Conservation (phyloP, 768 basidiomycete species). For the Rhodosporidiobolus odoratus region DNA sequence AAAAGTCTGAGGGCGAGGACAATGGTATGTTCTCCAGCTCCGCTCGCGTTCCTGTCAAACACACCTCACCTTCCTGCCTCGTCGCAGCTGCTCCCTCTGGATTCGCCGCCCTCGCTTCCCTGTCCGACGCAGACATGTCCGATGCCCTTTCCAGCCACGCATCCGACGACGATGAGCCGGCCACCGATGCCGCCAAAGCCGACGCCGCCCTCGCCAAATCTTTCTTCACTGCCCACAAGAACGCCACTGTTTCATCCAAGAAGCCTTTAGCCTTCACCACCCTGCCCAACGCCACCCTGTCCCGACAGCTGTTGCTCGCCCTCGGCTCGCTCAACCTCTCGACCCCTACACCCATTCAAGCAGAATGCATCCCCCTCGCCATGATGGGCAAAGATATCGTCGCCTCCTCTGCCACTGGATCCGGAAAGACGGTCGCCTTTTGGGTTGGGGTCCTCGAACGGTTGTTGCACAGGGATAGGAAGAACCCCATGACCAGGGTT, state of each 20-base stretch:
- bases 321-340: slow-evolving; percentile 71
- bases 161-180: slow-evolving; percentile 44
- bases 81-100: slow-evolving; percentile 36
- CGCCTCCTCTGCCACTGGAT: slow-evolving; percentile 91
- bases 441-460: slow-evolving; percentile 88
- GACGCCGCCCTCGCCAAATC: slow-evolving; percentile 33
- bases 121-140: slow-evolving; percentile 43
- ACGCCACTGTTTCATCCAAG: slow-evolving; percentile 42
- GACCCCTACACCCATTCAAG: slow-evolving; percentile 91
- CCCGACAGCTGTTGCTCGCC: slow-evolving; percentile 86
- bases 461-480: slow-evolving; percentile 81
- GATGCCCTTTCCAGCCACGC: slow-evolving; percentile 43
- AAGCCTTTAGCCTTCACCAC: slow-evolving; percentile 50
- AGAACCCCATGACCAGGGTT: slow-evolving; percentile 80
- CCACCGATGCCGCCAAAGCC: slow-evolving; percentile 36
- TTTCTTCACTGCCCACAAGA: slow-evolving; percentile 39
- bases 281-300: slow-evolving; percentile 66
- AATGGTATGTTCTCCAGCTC: slow-evolving; percentile 41
- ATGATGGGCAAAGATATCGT: slow-evolving; percentile 93
- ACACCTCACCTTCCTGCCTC: neutral
- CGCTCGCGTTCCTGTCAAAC: slow-evolving; percentile 24
- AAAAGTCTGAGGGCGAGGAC: slow-evolving; percentile 37
- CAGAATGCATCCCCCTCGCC: slow-evolving; percentile 86
- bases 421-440: slow-evolving; percentile 97
- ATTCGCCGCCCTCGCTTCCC: slow-evolving; percentile 49